Conservation (phyloP, 139 green algal species). For the Tetraselmis striata region DNA sequence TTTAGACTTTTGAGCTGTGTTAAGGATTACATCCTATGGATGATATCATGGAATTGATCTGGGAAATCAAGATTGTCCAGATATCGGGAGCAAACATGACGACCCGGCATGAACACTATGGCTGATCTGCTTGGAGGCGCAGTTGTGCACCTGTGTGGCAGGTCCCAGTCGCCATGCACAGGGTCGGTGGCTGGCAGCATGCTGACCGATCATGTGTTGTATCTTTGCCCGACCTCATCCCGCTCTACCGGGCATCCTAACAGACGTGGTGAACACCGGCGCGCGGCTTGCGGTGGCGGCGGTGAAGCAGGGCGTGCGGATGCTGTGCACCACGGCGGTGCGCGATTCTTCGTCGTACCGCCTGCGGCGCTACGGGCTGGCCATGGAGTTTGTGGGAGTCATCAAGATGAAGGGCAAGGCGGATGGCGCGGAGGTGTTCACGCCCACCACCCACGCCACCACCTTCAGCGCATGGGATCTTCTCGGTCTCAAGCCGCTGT, state of each 20-base stretch:
- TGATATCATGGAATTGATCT: too few relatives aligned
- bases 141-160: too few relatives aligned
- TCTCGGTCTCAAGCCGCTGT: not conserved
- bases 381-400: not conserved
- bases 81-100: too few relatives aligned
- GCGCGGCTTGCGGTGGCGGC: not conserved
- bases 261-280: not conserved
- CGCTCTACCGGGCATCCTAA: too few relatives aligned
- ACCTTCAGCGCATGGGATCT: not conserved
- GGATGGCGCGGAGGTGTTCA: not conserved
- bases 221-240: not conserved
- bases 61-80: too few relatives aligned
- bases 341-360: not conserved
- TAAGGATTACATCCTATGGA: too few relatives aligned
- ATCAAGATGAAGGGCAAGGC: not conserved
- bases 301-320: not conserved
- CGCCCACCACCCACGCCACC: not conserved
- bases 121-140: too few relatives aligned
- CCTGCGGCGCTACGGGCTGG: not conserved
- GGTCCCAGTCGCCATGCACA: too few relatives aligned
- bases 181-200: too few relatives aligned
- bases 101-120: too few relatives aligned
- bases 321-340: not conserved
- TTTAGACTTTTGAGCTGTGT: too few relatives aligned
- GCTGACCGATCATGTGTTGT: too few relatives aligned